Evolutionary conservation across 495 filamentous ascomycete genomes (phyloP).

Genomic region (Pyrenula massariospora): DNA sequence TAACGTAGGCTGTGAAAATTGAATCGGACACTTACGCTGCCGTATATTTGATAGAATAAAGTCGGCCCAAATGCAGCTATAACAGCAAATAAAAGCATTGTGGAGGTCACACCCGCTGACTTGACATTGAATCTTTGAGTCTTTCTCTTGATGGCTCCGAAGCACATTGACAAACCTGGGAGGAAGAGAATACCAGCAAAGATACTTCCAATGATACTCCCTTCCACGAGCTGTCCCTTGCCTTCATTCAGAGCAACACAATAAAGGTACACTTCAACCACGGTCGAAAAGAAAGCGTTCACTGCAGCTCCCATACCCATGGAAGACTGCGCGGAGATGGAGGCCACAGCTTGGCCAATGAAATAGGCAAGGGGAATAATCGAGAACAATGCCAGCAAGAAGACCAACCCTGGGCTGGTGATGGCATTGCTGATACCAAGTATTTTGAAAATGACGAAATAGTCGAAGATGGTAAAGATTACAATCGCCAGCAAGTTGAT

Average conservation of each 20-base stretch:
- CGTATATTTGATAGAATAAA: constrained; percentile 98
- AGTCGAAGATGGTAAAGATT: constrained; percentile 86
- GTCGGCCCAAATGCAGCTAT: constrained; percentile 97
- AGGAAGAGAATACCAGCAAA: constrained; percentile 95
- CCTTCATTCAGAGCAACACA: constrained; percentile 89
- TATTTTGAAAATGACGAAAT: constrained; percentile 56
- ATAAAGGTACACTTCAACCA: constrained; percentile 97
- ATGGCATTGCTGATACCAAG: constrained; percentile 58
- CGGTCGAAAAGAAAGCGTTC: constrained; percentile 98
- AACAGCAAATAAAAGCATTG: constrained; percentile 94
- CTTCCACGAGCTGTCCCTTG: constrained; percentile 87
- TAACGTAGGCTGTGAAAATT: constrained; percentile 15
- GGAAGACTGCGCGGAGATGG: constrained; percentile 96
- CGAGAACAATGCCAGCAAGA: constrained; percentile 72
- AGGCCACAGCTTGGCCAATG: constrained; percentile 98
- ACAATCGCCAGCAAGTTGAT: constrained; percentile 92
- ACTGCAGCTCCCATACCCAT: constrained; percentile 98
- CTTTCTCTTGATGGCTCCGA: constrained; percentile 93
- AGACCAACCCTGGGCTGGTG: constrained; percentile 74
- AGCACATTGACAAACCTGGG: constrained; percentile 97
- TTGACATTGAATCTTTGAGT: constrained; percentile 97
- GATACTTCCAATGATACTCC: constrained; percentile 93
- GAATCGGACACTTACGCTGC: constrained; percentile 52
- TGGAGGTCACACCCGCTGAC: constrained; percentile 94
- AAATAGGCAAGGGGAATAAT: constrained; percentile 98